Conservation (phyloP, 2,329 filamentous ascomycete species). For the Penicillium crustosum region DNA sequence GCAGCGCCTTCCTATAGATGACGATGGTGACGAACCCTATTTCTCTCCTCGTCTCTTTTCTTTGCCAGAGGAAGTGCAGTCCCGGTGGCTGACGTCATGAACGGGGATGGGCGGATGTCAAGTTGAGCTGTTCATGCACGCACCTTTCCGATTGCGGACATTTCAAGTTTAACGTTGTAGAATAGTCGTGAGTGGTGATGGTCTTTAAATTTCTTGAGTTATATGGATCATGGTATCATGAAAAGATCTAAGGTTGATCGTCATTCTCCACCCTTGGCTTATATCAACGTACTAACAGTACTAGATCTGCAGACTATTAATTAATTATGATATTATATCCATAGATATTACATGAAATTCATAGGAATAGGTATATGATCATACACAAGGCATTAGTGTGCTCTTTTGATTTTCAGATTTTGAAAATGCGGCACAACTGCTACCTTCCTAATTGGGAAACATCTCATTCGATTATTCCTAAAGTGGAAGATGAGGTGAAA, state of each 20-base stretch:
- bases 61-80: conserved; percentile 17
- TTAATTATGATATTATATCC: not conserved
- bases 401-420: too few relatives aligned
- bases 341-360: not conserved
- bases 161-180: not conserved
- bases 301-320: not conserved
- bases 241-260: conserved; percentile 7
- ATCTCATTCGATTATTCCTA: not conserved
- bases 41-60: conserved; percentile 5
- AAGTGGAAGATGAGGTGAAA: not conserved
- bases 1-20: conserved; percentile 27
- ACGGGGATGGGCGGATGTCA: conserved; percentile 20
- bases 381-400: not conserved
- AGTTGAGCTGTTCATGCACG: not conserved
- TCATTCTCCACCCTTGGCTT: conserved; percentile 9
- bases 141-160: conserved; percentile 5
- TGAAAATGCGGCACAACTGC: not conserved
- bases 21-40: conserved; percentile 21
- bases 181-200: not conserved
- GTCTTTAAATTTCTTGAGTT: not conserved
- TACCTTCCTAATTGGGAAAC: conserved; percentile 7
- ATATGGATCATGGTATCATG: not conserved
- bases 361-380: not conserved
- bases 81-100: conserved; percentile 34
- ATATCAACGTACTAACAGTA: not conserved